A percentile compares a stretch with the other conserved stretches of the same genome.
Evolutionary conservation across 2,329 filamentous ascomycete genomes (phyloP).

Genomic region (Pestalotiopsis sp.): DNA sequence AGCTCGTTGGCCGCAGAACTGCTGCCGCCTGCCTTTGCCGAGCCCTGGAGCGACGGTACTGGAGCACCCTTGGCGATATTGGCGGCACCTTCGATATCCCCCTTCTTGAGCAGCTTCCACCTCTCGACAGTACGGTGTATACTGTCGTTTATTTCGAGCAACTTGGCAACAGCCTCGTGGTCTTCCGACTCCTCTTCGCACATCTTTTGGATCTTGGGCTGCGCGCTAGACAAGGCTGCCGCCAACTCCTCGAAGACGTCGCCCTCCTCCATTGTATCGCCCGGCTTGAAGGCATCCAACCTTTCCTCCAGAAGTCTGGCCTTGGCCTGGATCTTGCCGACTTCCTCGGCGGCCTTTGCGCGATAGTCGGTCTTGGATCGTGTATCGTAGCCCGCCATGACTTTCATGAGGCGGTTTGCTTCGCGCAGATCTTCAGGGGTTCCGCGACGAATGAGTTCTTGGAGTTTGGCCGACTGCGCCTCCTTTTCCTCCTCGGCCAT

Average conservation of each 20-base stretch:
- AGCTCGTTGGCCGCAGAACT: constrained; percentile 73
- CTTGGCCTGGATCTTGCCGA: constrained; percentile 94
- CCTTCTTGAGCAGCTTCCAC: constrained; percentile 95
- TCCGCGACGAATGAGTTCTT: constrained; percentile 92
- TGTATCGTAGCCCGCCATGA: constrained; percentile 98
- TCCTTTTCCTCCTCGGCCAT: constrained; percentile 98
- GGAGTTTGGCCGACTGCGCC: constrained; percentile 96
- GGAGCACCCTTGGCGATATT: constrained; percentile 81
- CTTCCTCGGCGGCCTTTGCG: constrained; percentile 95
- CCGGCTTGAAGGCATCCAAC: constrained; percentile 79
- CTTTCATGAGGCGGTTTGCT: constrained; percentile 96
- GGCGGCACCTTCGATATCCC: constrained; percentile 81
- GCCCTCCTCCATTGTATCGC: constrained; percentile 74
- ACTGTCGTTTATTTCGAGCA: constrained; percentile 97
- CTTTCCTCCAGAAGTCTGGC: constrained; percentile 91
- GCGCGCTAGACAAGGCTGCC: constrained; percentile 84
- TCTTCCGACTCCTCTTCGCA: constrained; percentile 98
- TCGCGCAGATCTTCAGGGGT: constrained; percentile 93
- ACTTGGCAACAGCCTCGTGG: constrained; percentile 90
- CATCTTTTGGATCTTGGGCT: constrained; percentile 99
- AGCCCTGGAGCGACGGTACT: constrained; percentile 27
- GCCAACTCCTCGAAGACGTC: constrained; percentile 84
- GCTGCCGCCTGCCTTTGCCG: constrained; percentile 59
- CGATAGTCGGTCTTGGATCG: constrained; percentile 96
- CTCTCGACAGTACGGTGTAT: constrained; percentile 96